Percentiles rank a stretch among this genome's conserved stretches.
Conservation (phyloP, 257 asterid genomes). For the Plantago ovata region DNA sequence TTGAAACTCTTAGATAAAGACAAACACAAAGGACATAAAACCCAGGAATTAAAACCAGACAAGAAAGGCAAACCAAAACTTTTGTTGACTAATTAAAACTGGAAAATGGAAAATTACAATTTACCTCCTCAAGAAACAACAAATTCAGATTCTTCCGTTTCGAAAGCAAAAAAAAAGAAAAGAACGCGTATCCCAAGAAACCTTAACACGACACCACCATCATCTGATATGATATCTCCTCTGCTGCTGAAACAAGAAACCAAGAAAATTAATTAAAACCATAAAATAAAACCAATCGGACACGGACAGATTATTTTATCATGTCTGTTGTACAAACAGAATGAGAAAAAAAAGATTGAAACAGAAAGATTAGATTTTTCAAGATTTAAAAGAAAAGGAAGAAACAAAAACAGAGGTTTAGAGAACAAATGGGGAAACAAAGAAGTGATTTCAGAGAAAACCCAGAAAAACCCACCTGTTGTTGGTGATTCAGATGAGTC, state of each 20-base stretch:
- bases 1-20: background rate
- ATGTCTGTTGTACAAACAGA: constrained; percentile 1
- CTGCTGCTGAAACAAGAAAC: constrained; percentile 19
- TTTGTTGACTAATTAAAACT: constrained; percentile 9
- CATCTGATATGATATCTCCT: constrained; percentile 1
- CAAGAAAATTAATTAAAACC: constrained; percentile 2
- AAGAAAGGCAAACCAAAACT: background rate
- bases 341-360: constrained; percentile 3
- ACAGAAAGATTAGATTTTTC: background rate
- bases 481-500: too few species aligned
- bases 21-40: background rate
- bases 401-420: background rate
- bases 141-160: constrained; percentile 16
- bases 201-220: constrained; percentile 8
- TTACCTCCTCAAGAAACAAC: constrained; percentile 26
- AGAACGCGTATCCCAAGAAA: constrained; percentile 26
- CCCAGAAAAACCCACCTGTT: background rate
- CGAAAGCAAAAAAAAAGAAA: too few species aligned
- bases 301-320: background rate
- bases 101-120: constrained; percentile 24
- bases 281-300: background rate
- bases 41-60: constrained; percentile 15
- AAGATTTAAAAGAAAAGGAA: background rate
- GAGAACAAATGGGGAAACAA: too few species aligned
- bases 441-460: too few species aligned